phyloP scores from a whole-genome alignment of 2,329 filamentous ascomycete species.

The Akanthomyces muscarius region DNA sequence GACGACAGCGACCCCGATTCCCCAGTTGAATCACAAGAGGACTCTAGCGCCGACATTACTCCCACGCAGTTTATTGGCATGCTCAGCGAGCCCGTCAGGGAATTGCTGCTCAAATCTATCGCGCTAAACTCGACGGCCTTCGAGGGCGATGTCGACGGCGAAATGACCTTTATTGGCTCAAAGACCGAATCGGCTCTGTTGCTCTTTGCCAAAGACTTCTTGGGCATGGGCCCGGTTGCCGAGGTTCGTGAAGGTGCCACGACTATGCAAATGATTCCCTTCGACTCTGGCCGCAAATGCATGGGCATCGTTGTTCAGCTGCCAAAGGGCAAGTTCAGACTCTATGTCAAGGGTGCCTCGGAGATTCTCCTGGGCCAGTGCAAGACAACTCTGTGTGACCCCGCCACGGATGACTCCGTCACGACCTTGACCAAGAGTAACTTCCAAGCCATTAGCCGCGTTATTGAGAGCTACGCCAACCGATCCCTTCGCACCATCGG shows the following conservation, averaged over 20 bases:
- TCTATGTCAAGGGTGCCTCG: conserved; percentile 62
- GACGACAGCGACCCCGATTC: conserved; percentile 24
- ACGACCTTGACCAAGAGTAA: conserved; percentile 48
- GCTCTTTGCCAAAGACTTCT: conserved; percentile 62
- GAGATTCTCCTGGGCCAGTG: conserved; percentile 60
- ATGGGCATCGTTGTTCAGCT: conserved; percentile 58
- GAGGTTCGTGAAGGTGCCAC: conserved; percentile 59
- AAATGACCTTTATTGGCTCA: conserved; percentile 66
- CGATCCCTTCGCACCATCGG: conserved; percentile 81
- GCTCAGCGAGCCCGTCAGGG: conserved; percentile 45
- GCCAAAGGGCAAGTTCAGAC: conserved; percentile 47
- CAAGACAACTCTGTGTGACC: conserved; percentile 47
- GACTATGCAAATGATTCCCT: conserved; percentile 66
- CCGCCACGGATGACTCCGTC: conserved; percentile 41
- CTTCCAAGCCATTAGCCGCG: conserved; percentile 52
- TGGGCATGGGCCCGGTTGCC: conserved; percentile 62
- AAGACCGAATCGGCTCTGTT: conserved; percentile 75
- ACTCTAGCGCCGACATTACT: conserved; percentile 35
- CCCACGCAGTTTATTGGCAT: conserved; percentile 44
- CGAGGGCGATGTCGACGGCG: conserved; percentile 66
- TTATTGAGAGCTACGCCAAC: conserved; percentile 75
- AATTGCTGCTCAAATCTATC: conserved; percentile 56
- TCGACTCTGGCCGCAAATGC: conserved; percentile 72
- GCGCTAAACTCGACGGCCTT: conserved; percentile 70
- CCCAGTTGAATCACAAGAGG: conserved; percentile 22